Percentiles rank a stretch among this genome's conserved stretches.
phyloP scores from a whole-genome alignment of 306 rosid genomes.

The Vachellia collinsii region DNA sequence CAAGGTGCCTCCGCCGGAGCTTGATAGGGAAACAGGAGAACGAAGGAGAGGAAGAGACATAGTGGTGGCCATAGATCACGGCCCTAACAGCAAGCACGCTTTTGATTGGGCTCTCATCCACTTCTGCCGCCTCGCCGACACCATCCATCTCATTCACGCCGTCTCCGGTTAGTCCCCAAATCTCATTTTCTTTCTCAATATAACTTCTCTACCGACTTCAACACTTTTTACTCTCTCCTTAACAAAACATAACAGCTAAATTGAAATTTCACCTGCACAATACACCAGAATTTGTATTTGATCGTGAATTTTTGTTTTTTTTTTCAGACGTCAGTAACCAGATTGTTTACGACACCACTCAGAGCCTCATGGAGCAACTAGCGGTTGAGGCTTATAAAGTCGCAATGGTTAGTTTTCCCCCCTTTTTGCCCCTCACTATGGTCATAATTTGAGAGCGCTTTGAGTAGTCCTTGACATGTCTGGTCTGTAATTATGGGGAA shows the following conservation, averaged over 20 bases:
- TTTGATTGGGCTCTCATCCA: constrained; percentile 93
- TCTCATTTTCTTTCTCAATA: too few species aligned
- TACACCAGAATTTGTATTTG: background rate
- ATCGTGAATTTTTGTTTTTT: too few species aligned
- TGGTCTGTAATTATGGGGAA: background rate
- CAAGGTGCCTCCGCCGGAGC: constrained; percentile 54
- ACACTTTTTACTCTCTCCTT: background rate
- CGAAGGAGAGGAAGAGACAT: constrained; percentile 78
- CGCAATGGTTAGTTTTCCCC: constrained; percentile 55
- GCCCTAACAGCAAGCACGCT: constrained; percentile 77
- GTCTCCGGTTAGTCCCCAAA: constrained; percentile 60
- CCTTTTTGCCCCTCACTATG: background rate
- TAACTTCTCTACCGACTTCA: background rate
- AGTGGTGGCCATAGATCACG: constrained; percentile 77
- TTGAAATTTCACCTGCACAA: background rate
- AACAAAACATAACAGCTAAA: background rate
- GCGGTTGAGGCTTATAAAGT: constrained; percentile 76
- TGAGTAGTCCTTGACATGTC: background rate
- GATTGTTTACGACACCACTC: constrained; percentile 57
- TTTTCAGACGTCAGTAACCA: constrained; percentile 64
- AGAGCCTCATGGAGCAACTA: constrained; percentile 78
- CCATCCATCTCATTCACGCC: constrained; percentile 78
- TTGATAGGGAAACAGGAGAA: constrained; percentile 72
- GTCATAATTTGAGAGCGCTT: background rate
- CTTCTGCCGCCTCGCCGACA: constrained; percentile 76